Conservation (phyloP, 78 protist species). For the Pigoraptor vietnamica region DNA sequence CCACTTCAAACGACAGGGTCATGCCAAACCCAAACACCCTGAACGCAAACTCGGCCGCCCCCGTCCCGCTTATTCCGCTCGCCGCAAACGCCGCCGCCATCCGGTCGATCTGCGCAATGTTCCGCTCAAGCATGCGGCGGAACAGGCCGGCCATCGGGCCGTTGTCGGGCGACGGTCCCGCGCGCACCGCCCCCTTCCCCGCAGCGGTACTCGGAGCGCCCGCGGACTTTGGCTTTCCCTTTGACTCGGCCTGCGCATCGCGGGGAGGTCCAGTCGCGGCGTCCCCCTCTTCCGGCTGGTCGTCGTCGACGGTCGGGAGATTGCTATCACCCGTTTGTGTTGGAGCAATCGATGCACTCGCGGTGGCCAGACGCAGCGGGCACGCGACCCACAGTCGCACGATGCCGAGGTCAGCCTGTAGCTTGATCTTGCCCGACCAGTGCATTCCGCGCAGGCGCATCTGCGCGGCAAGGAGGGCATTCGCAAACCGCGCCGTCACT, state of each 20-base stretch:
- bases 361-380: not conserved
- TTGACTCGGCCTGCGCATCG: not conserved
- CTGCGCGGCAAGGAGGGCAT: not conserved
- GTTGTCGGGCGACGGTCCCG: not conserved
- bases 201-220: not conserved
- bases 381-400: not conserved
- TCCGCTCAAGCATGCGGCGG: not conserved
- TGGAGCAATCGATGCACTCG: too few relatives aligned
- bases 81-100: not conserved
- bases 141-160: not conserved
- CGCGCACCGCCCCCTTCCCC: not conserved
- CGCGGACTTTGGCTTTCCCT: not conserved
- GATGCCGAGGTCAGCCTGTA: not conserved
- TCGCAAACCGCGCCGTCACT: not conserved
- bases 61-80: not conserved
- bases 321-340: not conserved
- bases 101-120: not conserved
- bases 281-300: not conserved
- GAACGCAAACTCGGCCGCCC: not conserved
- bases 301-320: not conserved
- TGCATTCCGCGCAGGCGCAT: not conserved
- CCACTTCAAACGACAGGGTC: too few relatives aligned
- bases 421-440: not conserved
- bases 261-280: not conserved
- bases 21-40: too few relatives aligned